Evolutionary conservation across 2,329 filamentous ascomycete genomes (phyloP).

Genomic region (Teratosphaeria destructans): DNA sequence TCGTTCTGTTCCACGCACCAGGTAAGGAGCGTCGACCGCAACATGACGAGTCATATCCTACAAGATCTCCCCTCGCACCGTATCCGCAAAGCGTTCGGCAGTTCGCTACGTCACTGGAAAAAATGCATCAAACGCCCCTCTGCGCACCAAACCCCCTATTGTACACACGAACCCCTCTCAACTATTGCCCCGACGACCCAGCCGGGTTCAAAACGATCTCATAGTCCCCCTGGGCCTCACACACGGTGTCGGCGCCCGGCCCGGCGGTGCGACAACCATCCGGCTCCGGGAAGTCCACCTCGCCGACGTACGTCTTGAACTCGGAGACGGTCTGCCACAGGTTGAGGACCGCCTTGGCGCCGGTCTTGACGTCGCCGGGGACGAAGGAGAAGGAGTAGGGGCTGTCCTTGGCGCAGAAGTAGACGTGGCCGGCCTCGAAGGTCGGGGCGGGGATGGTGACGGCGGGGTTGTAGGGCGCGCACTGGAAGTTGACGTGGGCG

Average conservation of each 20-base stretch:
- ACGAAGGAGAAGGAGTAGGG: slow-evolving; percentile 5
- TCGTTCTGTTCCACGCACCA: not conserved
- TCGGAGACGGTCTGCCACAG: slow-evolving; percentile 7
- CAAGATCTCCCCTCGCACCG: not conserved
- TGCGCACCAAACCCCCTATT: not conserved
- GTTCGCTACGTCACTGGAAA: not conserved
- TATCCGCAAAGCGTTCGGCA: not conserved
- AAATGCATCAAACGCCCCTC: not conserved
- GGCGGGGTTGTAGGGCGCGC: slow-evolving; percentile 3
- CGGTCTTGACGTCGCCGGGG: not conserved
- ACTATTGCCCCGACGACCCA: not conserved
- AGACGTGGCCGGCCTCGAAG: slow-evolving; percentile 6
- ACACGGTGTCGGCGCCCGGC: not conserved
- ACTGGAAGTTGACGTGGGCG: slow-evolving; percentile 7
- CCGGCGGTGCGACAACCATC: not conserved
- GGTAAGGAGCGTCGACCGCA: not conserved
- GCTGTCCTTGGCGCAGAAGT: slow-evolving; percentile 6
- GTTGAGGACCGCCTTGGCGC: slow-evolving; percentile 3
- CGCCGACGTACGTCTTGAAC: not conserved
- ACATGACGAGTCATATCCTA: not conserved
- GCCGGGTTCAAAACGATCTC: not conserved
- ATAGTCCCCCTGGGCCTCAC: not conserved
- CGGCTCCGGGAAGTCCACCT: not conserved
- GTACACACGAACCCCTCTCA: not conserved
- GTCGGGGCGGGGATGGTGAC: not conserved